Evolutionary conservation across 805 yeast genomes (phyloP), one percentile per base, ranked within the genome.

Genomic region (Lipomyces anomalus): DNA sequence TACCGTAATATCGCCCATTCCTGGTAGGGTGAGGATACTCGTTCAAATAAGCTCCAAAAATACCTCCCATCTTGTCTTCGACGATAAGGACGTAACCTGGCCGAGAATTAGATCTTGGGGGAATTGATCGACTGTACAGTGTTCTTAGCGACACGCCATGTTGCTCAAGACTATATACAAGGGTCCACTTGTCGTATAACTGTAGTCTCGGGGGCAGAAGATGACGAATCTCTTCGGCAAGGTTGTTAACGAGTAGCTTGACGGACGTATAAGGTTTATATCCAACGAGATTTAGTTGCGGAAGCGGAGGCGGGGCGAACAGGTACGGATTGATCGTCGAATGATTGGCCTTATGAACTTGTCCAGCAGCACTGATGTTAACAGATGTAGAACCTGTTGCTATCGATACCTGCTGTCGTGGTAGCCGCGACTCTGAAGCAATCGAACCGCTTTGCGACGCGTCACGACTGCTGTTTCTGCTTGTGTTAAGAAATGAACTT

Each of bases 131-230:
- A 13, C 74, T 67, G 61, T 89, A 90, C 16, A 92, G 64, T 0
- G 97, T 88, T 47, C 75, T 79, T 43, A 90, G 63, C 0, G 95
- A 84, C 0, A 95, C 81, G 0, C 98, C 98, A 61, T 88, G 85
- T 63, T 87, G 96, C 56, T 89, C 97, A 49, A 86, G 65, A n/a
- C 92, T 82, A 61, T 89, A 90, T 2, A 80, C 63, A 40, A 92
- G 64, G 4, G 73, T 65, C 98, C 97, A 92, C 4, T 74, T 74
- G 32, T 82, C 80, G 50, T 77, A 77, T 21, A 90, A 69, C 61
- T 87, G 96, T 33, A 84, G 68, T 38, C 97, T 70, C 3, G 85
- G 73, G 0, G 97, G 95, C 48, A 92, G 62, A 43, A 86, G 72
- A 22, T 70, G 68, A 37, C 95, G 71, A 29, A 90, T 72, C 44